Evolutionary conservation across 176 grass and related monocot species (phyloP).

Genomic region (Hyparrhenia diplandra): DNA sequence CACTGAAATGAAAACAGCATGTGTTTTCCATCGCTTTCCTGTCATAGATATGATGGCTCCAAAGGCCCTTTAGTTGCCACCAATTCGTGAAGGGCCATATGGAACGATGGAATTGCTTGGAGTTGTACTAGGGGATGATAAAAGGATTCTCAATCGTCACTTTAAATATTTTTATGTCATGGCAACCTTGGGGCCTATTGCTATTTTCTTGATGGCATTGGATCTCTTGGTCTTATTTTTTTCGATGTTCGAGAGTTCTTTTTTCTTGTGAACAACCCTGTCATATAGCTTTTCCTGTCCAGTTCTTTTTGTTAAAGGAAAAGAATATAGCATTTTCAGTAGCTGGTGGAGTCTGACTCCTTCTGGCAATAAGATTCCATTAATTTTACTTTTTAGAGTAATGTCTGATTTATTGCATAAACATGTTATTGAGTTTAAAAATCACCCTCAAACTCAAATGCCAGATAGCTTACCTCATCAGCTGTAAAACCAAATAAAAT

Average conservation of each 20-base stretch:
- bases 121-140: constrained; percentile 14
- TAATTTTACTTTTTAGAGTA: not conserved
- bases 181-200: constrained; percentile 1
- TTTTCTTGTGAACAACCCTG: not conserved
- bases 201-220: not conserved
- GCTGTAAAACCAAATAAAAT: no score
- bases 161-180: constrained; percentile 13
- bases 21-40: constrained; percentile 11
- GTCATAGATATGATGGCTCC: constrained; percentile 8
- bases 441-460: not conserved
- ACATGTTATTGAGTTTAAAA: not conserved
- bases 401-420: not conserved
- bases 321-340: not conserved
- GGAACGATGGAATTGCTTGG: constrained; percentile 3
- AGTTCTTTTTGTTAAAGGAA: not conserved
- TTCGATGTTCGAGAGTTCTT: not conserved
- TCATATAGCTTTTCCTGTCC: not conserved
- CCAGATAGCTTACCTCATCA: not conserved
- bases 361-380: not conserved
- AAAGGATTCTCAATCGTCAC: not conserved
- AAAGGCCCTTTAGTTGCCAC: constrained; percentile 26
- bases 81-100: constrained; percentile 27
- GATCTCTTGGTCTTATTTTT: not conserved
- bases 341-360: constrained; percentile 3
- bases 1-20: not conserved